phyloP scores from a whole-genome alignment of 345 rosid species.

The Boechera retrofracta region DNA sequence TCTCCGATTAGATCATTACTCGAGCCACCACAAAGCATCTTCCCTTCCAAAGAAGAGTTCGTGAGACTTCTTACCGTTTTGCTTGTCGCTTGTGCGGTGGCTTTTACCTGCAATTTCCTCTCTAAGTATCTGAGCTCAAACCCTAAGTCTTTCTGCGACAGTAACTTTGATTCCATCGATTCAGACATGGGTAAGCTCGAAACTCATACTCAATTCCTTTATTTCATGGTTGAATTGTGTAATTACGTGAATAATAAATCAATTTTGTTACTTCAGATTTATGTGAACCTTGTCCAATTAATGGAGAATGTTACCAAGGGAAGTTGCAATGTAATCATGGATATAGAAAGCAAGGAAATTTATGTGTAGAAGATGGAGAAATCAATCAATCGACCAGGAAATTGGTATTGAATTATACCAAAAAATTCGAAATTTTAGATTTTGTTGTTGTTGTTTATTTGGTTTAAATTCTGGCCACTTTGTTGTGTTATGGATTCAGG shows the following conservation, averaged over 20 bases:
- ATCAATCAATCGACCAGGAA: slow-evolving; percentile 71
- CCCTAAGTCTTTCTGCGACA: slow-evolving; percentile 69
- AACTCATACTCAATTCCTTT: neutral
- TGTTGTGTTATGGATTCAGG: slow-evolving; percentile 48
- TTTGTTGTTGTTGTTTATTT: slow-evolving; percentile 32
- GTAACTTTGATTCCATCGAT: slow-evolving; percentile 47
- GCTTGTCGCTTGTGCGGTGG: slow-evolving; percentile 66
- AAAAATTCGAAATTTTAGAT: neutral
- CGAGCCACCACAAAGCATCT: slow-evolving; percentile 70
- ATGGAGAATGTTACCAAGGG: slow-evolving; percentile 74
- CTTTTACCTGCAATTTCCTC: slow-evolving; percentile 65
- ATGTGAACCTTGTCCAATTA: slow-evolving; percentile 77
- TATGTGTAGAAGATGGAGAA: slow-evolving; percentile 86
- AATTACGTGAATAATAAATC: neutral
- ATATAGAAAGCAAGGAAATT: slow-evolving; percentile 56
- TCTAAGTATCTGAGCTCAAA: slow-evolving; percentile 46
- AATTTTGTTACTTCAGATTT: slow-evolving; percentile 50
- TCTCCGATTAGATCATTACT: slow-evolving; percentile 43
- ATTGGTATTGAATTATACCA: slow-evolving; percentile 60
- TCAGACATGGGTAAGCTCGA: slow-evolving; percentile 53
- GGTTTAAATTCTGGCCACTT: neutral
- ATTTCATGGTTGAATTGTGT: neutral
- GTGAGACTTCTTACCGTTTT: slow-evolving; percentile 57
- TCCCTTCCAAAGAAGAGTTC: slow-evolving; percentile 75
- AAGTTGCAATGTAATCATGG: slow-evolving; percentile 73